phyloP scores from a whole-genome alignment of 495 filamentous ascomycete genomes.

The Trichoderma parareesei region DNA sequence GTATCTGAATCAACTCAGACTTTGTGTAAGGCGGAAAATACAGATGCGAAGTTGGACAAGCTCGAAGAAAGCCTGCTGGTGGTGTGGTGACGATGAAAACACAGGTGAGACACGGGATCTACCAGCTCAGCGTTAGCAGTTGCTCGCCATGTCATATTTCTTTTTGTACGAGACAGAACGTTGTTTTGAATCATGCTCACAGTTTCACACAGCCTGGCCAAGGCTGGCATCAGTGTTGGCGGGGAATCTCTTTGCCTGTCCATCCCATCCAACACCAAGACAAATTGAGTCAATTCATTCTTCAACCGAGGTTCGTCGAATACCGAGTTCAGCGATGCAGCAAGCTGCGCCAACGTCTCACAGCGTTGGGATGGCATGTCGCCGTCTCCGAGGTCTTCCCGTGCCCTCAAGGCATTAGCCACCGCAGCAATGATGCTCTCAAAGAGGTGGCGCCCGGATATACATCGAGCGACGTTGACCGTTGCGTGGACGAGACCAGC shows the following conservation, averaged over 20 bases:
- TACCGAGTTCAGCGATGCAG: conserved; percentile 56
- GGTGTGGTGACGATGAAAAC: conserved; percentile 72
- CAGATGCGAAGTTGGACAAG: conserved; percentile 65
- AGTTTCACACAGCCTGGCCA: conserved; percentile 28
- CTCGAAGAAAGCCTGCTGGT: conserved; percentile 61
- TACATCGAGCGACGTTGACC: conserved; percentile 74
- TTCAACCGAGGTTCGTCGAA: conserved; percentile 37
- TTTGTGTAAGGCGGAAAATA: conserved; percentile 82
- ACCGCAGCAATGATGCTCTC: conserved; percentile 53
- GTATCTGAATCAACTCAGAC: conserved; percentile 64
- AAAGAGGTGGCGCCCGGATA: conserved; percentile 81
- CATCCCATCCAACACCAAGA: conserved; percentile 85
- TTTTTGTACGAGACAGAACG: background rate
- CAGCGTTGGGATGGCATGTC: conserved; percentile 46
- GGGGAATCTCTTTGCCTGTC: conserved; percentile 77
- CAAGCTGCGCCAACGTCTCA: conserved; percentile 68
- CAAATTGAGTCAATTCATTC: conserved; percentile 42
- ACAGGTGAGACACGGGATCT: conserved; percentile 76
- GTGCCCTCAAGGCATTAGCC: conserved; percentile 36
- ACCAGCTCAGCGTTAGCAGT: background rate
- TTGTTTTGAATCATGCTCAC: conserved; percentile 11
- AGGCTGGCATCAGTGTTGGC: conserved; percentile 70
- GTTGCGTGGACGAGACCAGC: conserved; percentile 52
- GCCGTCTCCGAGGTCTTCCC: conserved; percentile 18
- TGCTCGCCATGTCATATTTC: background rate